phyloP scores from a whole-genome alignment of 352 stramenopile species.

The Phytophthora rubi region DNA sequence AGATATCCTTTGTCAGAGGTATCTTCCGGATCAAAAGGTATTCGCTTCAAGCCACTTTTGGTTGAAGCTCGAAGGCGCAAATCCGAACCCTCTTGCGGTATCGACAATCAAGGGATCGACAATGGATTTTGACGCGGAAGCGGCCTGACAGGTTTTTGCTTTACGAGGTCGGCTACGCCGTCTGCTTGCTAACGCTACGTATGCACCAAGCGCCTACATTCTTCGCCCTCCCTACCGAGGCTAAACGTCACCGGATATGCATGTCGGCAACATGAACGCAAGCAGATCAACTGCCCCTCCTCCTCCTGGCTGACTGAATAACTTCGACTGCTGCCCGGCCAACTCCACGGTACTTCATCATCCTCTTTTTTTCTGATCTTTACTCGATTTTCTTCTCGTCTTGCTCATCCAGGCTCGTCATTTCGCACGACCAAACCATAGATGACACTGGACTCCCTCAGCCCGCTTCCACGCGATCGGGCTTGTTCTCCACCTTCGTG shows the following conservation, averaged over 20 bases:
- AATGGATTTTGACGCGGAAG: constrained; percentile 24
- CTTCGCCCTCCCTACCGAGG: constrained; percentile 18
- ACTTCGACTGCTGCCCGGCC: constrained; percentile 30
- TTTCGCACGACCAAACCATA: constrained; percentile 1
- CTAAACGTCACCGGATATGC: constrained; percentile 41
- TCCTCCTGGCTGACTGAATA: constrained; percentile 35
- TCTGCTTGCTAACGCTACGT: constrained; percentile 39
- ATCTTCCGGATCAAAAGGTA: no score
- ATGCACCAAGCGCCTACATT: constrained; percentile 33
- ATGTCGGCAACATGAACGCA: constrained; percentile 37
- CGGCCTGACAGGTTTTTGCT: constrained; percentile 37
- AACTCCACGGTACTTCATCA: constrained; percentile 23
- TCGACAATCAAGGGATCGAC: constrained; percentile 12
- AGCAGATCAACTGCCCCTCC: constrained; percentile 24
- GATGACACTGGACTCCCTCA: constrained; percentile 14
- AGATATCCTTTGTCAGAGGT: no score
- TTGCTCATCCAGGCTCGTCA: constrained; percentile 2
- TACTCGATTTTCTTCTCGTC: constrained; percentile 23
- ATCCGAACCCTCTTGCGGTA: not conserved
- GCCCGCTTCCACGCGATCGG: constrained; percentile 21
- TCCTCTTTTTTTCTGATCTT: constrained; percentile 30
- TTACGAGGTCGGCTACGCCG: constrained; percentile 33
- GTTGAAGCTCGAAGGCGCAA: not conserved
- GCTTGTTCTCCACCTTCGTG: constrained; percentile 28
- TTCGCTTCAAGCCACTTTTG: constrained; percentile 4